Percentiles rank a stretch among this genome's conserved stretches.
phyloP scores from a whole-genome alignment of 2,329 filamentous ascomycete genomes.

The Emergomyces orientalis region DNA sequence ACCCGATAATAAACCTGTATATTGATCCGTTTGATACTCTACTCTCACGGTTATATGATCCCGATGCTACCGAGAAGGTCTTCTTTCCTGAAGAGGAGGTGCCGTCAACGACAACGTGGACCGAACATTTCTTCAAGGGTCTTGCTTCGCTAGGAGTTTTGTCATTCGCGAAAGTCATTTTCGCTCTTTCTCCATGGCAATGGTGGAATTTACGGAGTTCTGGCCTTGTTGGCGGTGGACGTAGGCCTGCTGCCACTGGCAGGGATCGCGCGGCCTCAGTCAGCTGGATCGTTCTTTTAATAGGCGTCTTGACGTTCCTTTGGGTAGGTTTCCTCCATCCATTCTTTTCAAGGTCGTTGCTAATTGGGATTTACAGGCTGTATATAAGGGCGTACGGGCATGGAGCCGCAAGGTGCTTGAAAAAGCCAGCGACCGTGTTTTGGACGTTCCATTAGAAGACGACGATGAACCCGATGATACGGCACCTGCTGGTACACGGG shows the following conservation, averaged over 20 bases:
- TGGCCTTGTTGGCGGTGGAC: conserved; percentile 45
- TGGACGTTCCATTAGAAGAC: conserved; percentile 56
- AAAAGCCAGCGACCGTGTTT: conserved; percentile 65
- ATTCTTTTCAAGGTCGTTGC: neutral
- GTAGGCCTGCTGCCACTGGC: conserved; percentile 52
- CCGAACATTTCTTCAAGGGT: conserved; percentile 78
- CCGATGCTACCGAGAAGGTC: conserved; percentile 27
- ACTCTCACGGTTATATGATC: conserved; percentile 35
- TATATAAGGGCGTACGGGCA: conserved; percentile 71
- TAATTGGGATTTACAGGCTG: conserved; percentile 43
- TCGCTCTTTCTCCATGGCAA: conserved; percentile 64
- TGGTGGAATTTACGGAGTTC: conserved; percentile 64
- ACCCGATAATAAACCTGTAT: conserved; percentile 85
- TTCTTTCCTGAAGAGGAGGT: conserved; percentile 30
- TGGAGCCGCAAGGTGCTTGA: conserved; percentile 66
- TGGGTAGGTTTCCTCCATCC: conserved; percentile 47
- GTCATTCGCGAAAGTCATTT: conserved; percentile 70
- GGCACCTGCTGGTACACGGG: conserved; percentile 11
- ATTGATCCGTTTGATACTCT: conserved; percentile 64
- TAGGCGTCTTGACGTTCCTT: conserved; percentile 73
- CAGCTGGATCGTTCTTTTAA: conserved; percentile 66
- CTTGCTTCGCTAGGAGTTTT: conserved; percentile 81
- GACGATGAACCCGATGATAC: conserved; percentile 44
- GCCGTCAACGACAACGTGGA: conserved; percentile 53
- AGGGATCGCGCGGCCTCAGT: conserved; percentile 69